Percentiles rank a stretch among this genome's conserved stretches.
phyloP scores from a whole-genome alignment of 2,329 filamentous ascomycete species.

The Pseudogymnoascus sp. region DNA sequence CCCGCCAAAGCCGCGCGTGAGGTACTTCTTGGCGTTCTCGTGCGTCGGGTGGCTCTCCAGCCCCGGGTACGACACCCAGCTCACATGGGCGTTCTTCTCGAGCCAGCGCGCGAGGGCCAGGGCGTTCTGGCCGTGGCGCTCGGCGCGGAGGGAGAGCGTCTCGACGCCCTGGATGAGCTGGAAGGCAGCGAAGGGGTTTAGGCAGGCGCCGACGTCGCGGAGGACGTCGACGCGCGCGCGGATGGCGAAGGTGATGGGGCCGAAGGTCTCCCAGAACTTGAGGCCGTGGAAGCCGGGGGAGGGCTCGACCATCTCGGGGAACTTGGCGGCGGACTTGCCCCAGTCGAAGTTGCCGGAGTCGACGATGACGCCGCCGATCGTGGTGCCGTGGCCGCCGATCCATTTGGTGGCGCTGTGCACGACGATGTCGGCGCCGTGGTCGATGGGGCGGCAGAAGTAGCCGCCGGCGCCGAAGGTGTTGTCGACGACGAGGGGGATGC shows the following conservation, averaged over 20 bases:
- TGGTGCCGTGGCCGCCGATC: slow-evolving; percentile 94
- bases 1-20: slow-evolving; percentile 77
- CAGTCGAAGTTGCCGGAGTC: slow-evolving; percentile 93
- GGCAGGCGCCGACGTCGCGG: slow-evolving; percentile 72
- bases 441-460: slow-evolving; percentile 79
- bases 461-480: slow-evolving; percentile 95
- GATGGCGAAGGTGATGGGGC: slow-evolving; percentile 72
- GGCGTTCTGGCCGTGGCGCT: slow-evolving; percentile 82
- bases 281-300: slow-evolving; percentile 86
- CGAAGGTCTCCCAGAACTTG: slow-evolving; percentile 92
- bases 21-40: slow-evolving; percentile 75
- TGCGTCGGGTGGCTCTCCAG: slow-evolving; percentile 76
- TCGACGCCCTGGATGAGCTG: slow-evolving; percentile 84
- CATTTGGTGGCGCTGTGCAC: slow-evolving; percentile 94
- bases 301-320: slow-evolving; percentile 88
- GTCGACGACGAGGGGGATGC: slow-evolving; percentile 60
- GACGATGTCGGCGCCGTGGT: slow-evolving; percentile 87
- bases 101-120: slow-evolving; percentile 74
- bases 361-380: slow-evolving; percentile 77
- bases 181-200: slow-evolving; percentile 90
- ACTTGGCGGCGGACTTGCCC: slow-evolving; percentile 74
- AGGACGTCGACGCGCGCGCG: slow-evolving; percentile 83
- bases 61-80: slow-evolving; percentile 92
- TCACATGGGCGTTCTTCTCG: slow-evolving; percentile 73
- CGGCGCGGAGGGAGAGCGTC: slow-evolving; percentile 78